These are phyloP conservation scores for Cladosporium sphaerospermum DNA, from an alignment of 2,329 filamentous ascomycete genomes.

Conservation along the genomic window DNA sequence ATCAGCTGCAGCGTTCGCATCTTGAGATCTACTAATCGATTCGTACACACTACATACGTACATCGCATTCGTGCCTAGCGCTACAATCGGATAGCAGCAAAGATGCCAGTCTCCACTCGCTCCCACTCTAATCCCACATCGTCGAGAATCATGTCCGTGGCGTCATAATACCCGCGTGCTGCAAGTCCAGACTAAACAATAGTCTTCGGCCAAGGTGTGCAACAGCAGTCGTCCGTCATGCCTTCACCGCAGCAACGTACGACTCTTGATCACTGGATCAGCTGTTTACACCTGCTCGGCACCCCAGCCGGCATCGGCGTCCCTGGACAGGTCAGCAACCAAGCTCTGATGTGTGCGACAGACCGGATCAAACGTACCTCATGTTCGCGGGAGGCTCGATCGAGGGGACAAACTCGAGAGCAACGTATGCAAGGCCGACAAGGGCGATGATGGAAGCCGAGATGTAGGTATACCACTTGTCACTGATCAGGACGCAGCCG, in stretches of 20 bases:
- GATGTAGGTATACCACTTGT: slow-evolving; percentile 61
- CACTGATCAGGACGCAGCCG: slow-evolving; percentile 74
- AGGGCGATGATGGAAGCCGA: slow-evolving; percentile 72
- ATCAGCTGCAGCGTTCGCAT: too few species aligned
- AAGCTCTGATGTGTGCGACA: neutral
- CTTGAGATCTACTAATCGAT: neutral
- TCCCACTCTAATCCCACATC: too few species aligned
- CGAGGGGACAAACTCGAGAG: slow-evolving; percentile 45
- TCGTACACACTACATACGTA: neutral
- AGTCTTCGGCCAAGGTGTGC: neutral
- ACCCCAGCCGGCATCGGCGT: slow-evolving; percentile 49
- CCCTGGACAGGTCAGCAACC: slow-evolving; percentile 27
- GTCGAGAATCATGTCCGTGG: too few species aligned
- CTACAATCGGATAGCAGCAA: neutral
- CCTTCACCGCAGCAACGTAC: slow-evolving; percentile 5
- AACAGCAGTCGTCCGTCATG: neutral
- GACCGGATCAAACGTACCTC: slow-evolving; percentile 30
- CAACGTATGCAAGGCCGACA: slow-evolving; percentile 68
- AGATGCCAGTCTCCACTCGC: neutral
- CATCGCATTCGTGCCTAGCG: neutral
- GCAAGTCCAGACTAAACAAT: too few species aligned
- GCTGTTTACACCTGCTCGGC: slow-evolving; percentile 45
- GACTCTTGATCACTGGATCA: neutral
- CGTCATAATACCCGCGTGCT: too few species aligned
- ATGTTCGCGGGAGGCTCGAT: slow-evolving; percentile 51